A percentile compares a stretch with the other conserved stretches of the same genome.
These are phyloP conservation scores for Fraxinus baroniana DNA, from an alignment of 305 asterid genomes.

Conservation along the genomic window DNA sequence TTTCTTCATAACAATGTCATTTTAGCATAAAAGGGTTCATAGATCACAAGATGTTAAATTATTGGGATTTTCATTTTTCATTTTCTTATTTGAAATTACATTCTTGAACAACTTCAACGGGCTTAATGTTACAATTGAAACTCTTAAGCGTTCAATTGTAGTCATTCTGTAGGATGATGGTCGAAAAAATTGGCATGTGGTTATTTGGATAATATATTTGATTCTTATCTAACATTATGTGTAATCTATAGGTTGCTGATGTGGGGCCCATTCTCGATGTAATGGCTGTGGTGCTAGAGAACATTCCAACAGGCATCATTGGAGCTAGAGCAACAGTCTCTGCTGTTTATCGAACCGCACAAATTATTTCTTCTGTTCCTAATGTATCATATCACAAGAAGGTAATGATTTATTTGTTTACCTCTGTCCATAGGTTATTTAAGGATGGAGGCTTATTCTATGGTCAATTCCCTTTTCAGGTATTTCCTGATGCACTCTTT, in stretches of 20 bases:
- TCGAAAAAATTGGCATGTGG: background rate
- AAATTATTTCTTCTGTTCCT: slow-evolving; percentile 43
- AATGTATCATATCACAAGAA: slow-evolving; percentile 40
- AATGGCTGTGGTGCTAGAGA: slow-evolving; percentile 53
- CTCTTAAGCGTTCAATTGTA: background rate
- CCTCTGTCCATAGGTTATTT: background rate
- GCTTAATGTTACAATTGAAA: background rate
- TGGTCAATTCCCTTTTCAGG: slow-evolving; percentile 29
- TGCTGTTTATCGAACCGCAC: slow-evolving; percentile 46
- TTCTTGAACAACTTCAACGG: background rate
- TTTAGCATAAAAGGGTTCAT: background rate
- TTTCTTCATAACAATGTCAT: background rate
- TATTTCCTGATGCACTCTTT: slow-evolving; percentile 53
- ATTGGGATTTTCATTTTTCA: background rate
- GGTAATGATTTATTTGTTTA: slow-evolving; percentile 23
- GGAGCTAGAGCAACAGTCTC: slow-evolving; percentile 44
- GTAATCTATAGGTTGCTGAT: slow-evolving; percentile 43
- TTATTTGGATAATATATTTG: slow-evolving; percentile 5
- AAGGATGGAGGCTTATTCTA: background rate
- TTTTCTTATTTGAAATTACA: background rate
- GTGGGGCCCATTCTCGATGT: slow-evolving; percentile 52
- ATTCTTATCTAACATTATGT: background rate
- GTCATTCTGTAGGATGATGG: slow-evolving; percentile 1
- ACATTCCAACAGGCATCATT: slow-evolving; percentile 31
- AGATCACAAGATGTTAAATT: background rate